Base-by-base conservation (phyloP, 305 asterid species). In the Fraxinus sp. region DNA sequence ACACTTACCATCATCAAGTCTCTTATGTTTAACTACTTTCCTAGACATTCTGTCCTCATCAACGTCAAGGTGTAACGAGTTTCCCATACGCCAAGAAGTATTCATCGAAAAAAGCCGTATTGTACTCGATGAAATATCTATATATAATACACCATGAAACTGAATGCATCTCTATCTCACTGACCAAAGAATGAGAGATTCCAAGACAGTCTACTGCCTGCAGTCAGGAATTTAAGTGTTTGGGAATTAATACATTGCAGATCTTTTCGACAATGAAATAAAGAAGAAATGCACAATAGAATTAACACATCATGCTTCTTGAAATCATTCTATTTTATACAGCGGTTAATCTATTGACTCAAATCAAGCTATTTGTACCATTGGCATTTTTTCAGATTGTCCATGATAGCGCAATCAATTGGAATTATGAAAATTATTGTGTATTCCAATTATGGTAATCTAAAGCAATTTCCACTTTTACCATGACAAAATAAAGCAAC, bases 1-100 rank as follows among this genome's bases (percentile, higher is more conserved):
- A 70, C 28, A 81, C 92, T 89, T 89, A 91, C 99, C 98, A 20
- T 88, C 92, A 70, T 80, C 92, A 81, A 80, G 83, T 84, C 87
- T 88, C 83, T 91, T 90, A 43, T 90, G 92, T 46, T 86, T 78
- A 62, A 80, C 83, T 86, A 87, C 90, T 88, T 94, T 95, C 83
- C 90, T 92, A n/a, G 97, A 93, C 95, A 92, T 92, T 87, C 77
- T 77, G 66, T 79, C 84, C 84, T 86, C 77, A 66, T 79, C 26
- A 75, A 73, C 77, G 52, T 87, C 88, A 86, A 87, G 74, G 82
- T 84, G 84, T 20, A 83, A 84, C 85, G 80, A 79, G 85, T 86
- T 85, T 88, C 86, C 87, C 86, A 84, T 87, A 81, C 83, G 83
- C 75, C 39, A 64, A 72, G 14, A 41, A 59, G 11, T 82, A 77